Evolutionary conservation across 2,329 filamentous ascomycete species (phyloP), one percentile per base, ranked within the genome.

Genomic region (Fonsecaea erecta): DNA sequence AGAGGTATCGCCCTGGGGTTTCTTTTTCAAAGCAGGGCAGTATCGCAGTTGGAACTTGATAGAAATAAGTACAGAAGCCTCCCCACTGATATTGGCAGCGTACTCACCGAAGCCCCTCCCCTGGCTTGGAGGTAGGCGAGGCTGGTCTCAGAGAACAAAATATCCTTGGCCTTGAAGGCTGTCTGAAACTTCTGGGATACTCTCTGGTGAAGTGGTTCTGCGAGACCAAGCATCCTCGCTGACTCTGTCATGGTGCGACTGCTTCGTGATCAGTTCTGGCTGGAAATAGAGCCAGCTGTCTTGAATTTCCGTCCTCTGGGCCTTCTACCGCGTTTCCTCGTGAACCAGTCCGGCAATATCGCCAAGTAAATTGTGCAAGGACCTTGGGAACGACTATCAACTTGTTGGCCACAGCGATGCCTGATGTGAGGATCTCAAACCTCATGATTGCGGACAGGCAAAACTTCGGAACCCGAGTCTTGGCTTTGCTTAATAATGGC

Each of bases 41-140:
- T 81, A 82, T 64, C 81, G 78, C 9, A 82, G 74, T 77, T 82
- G 80, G 62, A 79, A 81, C 80, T 82, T 59, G 40, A 14, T 16
- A 48, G 35, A 30, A 34, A 30, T 52, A 40, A 57, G 58, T 43
- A 59, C 12, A 9, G 16, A 21, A 46, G 14, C 24, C 24, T 34
- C 52, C n/a, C 18, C 18, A 21, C 30, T 2, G 28, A 51, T 12
- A 12, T n/a, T 35, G 16, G 28, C 35, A 9, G 16, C 37, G 30
- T 24, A 67, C 64, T 67, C 60, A 72, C 69, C 11, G 68, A 48
- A n/a, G 70, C 51, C 24, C 62, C 66, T 26, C 58, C 30, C 40
- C 51, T 54, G 12, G 62, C 58, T 12, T 59, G 55, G 18, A 73
- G 52, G 30, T 67, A 51, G 4, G 71, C 62, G 4, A 73, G 63